phyloP scores from a whole-genome alignment of 2,329 filamentous ascomycete species.

The Aspergillus hortae region DNA sequence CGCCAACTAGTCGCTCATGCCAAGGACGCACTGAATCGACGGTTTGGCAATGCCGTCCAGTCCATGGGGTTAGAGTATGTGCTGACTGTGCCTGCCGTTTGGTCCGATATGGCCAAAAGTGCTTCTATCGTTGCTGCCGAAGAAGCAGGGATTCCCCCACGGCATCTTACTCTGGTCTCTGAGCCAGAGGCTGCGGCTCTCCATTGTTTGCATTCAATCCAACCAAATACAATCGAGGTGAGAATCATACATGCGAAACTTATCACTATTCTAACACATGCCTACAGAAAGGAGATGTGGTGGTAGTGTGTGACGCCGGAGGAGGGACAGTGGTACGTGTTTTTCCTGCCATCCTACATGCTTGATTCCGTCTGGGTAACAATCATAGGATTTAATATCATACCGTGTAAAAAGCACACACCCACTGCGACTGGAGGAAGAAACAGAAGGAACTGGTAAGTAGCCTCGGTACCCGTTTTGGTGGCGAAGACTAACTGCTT shows the following conservation, averaged over 20 bases:
- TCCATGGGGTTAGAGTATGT: slow-evolving; percentile 23
- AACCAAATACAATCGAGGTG: slow-evolving; percentile 24
- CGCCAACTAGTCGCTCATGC: slow-evolving; percentile 4
- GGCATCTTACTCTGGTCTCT: slow-evolving; percentile 17
- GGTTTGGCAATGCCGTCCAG: slow-evolving; percentile 12
- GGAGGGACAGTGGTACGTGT: slow-evolving; percentile 33
- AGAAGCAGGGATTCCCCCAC: slow-evolving; percentile 12
- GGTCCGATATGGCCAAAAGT: slow-evolving; percentile 34
- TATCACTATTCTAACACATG: no score
- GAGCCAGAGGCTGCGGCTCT: slow-evolving; percentile 33
- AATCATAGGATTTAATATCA: slow-evolving; percentile 28
- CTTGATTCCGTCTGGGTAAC: not conserved
- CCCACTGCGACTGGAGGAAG: slow-evolving; percentile 23
- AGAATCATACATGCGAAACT: no score
- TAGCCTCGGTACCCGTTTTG: not conserved
- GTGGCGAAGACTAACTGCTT: no score
- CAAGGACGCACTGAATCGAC: slow-evolving; percentile 4
- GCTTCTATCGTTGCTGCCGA: slow-evolving; percentile 20
- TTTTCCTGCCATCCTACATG: no score
- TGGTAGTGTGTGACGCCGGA: slow-evolving; percentile 37
- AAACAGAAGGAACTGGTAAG: slow-evolving; percentile 24
- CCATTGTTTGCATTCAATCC: slow-evolving; percentile 24
- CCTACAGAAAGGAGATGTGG: slow-evolving; percentile 24
- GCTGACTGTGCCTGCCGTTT: slow-evolving; percentile 31
- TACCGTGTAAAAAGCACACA: slow-evolving; percentile 22